These are phyloP conservation scores for Metarhizium robertsii DNA, from an alignment of 2,329 filamentous ascomycete species.

Conservation along the genomic window DNA sequence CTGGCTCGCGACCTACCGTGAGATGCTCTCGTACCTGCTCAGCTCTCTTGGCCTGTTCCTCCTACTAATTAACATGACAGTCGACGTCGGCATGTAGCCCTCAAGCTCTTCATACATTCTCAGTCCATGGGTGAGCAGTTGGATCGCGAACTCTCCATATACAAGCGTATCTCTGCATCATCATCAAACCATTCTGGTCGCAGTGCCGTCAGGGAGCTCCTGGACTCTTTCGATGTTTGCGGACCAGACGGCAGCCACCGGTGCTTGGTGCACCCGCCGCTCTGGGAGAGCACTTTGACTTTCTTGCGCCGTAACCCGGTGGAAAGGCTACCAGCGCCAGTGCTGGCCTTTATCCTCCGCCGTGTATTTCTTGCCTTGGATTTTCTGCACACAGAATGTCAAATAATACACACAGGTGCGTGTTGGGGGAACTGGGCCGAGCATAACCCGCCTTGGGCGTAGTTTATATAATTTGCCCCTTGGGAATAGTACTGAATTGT, in stretches of 20 bases:
- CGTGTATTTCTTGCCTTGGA: conserved; percentile 34
- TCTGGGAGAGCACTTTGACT: conserved; percentile 30
- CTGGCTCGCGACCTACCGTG: conserved; percentile 24
- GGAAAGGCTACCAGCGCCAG: conserved; percentile 21
- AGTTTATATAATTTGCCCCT: not conserved
- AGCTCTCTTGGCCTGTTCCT: too few relatives aligned
- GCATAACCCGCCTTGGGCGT: not conserved
- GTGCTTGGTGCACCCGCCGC: conserved; percentile 29
- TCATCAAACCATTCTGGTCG: conserved; percentile 17
- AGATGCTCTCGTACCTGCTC: not conserved
- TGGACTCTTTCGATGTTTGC: conserved; percentile 27
- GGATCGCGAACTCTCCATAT: conserved; percentile 1
- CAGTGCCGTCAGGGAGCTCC: conserved; percentile 19
- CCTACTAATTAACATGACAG: not conserved
- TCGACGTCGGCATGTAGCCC: not conserved
- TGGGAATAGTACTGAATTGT: too few relatives aligned
- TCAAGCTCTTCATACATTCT: not conserved
- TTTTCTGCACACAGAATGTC: not conserved
- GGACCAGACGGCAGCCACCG: conserved; percentile 25
- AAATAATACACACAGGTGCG: not conserved
- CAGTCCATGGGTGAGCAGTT: not conserved
- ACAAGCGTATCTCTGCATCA: not conserved
- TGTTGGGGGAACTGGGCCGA: not conserved
- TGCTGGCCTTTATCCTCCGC: conserved; percentile 26
- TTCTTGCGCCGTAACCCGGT: conserved; percentile 31